Evolutionary conservation across 2,329 filamentous ascomycete species (phyloP).

Genomic region (Calonectria leucothoes): DNA sequence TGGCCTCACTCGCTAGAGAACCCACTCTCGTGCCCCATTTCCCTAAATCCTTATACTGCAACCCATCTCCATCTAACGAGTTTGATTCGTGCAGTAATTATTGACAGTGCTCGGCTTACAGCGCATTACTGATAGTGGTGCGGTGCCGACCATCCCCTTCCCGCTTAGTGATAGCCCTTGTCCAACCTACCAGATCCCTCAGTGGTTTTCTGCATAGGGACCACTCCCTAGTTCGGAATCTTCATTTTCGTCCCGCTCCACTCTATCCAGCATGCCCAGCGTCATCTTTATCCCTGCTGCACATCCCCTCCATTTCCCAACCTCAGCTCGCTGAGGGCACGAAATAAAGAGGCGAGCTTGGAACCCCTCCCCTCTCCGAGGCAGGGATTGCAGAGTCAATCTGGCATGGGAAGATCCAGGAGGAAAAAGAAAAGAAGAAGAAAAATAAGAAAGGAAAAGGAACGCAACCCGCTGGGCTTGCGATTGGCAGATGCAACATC

Average conservation of each 20-base stretch:
- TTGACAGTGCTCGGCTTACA: too few relatives aligned
- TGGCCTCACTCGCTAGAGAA: neutral
- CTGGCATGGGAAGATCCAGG: conserved; percentile 8
- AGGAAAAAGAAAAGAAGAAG: neutral
- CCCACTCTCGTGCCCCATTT: neutral
- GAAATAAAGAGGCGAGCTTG: neutral
- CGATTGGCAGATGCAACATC: neutral
- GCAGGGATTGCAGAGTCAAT: conserved; percentile 1
- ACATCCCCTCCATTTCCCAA: conserved; percentile 5
- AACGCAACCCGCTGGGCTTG: neutral
- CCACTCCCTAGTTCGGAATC: neutral
- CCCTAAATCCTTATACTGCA: neutral
- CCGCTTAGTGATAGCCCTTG: neutral
- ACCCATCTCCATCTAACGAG: neutral
- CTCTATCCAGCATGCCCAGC: neutral
- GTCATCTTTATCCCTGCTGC: neutral
- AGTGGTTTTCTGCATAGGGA: neutral
- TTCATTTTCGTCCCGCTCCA: neutral
- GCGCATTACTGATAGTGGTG: neutral
- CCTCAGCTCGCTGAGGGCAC: neutral
- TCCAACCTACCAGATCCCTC: neutral
- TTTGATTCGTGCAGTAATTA: conserved; percentile 7
- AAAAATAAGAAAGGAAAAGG: neutral
- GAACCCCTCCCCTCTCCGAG: neutral
- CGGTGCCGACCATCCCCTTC: neutral